Evolutionary conservation across 257 asterid species (phyloP).

Genomic region (Solanum chilense): DNA sequence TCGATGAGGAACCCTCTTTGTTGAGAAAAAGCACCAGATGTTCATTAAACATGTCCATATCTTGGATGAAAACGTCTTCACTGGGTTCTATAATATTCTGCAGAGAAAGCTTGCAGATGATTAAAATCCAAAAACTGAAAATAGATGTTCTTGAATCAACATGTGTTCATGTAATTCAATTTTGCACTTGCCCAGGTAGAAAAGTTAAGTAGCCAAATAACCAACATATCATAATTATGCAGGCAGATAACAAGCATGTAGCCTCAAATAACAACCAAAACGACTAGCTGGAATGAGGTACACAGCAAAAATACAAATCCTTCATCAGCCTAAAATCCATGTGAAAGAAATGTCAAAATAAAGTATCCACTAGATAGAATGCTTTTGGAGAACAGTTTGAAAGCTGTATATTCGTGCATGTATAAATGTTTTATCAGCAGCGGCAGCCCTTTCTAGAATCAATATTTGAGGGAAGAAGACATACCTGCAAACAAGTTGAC

Average conservation of each 20-base stretch:
- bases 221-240: neutral
- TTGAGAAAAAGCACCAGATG: constrained; percentile 71
- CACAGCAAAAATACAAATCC: neutral
- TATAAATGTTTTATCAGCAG: neutral
- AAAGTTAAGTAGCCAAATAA: neutral
- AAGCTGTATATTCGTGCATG: neutral
- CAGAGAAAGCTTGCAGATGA: neutral
- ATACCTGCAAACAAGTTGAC: constrained; percentile 51
- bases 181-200: neutral
- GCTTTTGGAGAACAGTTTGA: neutral
- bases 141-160: neutral
- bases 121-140: neutral
- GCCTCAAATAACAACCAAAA: neutral
- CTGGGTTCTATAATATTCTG: constrained; percentile 56
- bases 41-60: constrained; percentile 78
- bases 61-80: constrained; percentile 47
- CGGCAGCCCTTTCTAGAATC: neutral
- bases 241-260: neutral
- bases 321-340: neutral
- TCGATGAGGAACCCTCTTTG: constrained; percentile 55
- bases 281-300: neutral
- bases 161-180: neutral
- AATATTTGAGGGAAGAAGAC: neutral
- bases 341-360: neutral
- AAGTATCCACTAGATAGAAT: neutral